Percentiles rank a stretch among this genome's conserved stretches.
These are phyloP conservation scores for Hsuehochloa calcarea DNA, from an alignment of 176 grass and related monocot genomes.

Conservation along the genomic window DNA sequence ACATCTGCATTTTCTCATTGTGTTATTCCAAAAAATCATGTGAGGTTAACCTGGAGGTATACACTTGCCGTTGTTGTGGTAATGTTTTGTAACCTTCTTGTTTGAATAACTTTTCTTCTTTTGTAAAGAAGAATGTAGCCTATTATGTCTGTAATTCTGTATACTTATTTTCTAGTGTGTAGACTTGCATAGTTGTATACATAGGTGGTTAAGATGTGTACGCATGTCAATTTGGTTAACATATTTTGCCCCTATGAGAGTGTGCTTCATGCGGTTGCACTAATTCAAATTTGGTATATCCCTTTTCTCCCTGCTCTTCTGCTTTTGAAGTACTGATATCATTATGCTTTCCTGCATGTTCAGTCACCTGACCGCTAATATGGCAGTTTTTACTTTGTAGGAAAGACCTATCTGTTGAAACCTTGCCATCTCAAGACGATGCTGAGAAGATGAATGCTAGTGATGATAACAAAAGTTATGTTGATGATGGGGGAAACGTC, in stretches of 20 bases:
- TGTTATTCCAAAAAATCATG: not conserved
- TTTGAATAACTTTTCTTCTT: not conserved
- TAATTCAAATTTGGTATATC: not conserved
- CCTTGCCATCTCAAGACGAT: slow-evolving; percentile 31
- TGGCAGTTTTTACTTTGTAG: slow-evolving; percentile 51
- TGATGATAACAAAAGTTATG: slow-evolving; percentile 35
- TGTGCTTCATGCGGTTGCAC: slow-evolving; percentile 8
- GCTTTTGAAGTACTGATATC: not conserved
- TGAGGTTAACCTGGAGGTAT: not conserved
- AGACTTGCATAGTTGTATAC: not conserved
- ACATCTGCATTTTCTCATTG: not conserved
- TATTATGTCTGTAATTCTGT: not conserved
- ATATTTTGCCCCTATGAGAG: not conserved
- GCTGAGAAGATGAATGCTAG: slow-evolving; percentile 20
- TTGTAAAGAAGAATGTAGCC: not conserved
- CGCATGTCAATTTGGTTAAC: not conserved
- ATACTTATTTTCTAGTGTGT: not conserved
- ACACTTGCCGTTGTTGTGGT: not conserved
- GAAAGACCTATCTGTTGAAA: slow-evolving; percentile 50
- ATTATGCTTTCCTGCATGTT: slow-evolving; percentile 5
- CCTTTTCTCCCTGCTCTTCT: slow-evolving; percentile 5
- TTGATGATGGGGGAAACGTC: slow-evolving; percentile 44
- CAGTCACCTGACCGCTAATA: slow-evolving; percentile 7
- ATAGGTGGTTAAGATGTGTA: not conserved
- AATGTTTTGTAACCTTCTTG: not conserved